phyloP scores from a whole-genome alignment of 495 filamentous ascomycete genomes.

The Talaromyces liani region DNA sequence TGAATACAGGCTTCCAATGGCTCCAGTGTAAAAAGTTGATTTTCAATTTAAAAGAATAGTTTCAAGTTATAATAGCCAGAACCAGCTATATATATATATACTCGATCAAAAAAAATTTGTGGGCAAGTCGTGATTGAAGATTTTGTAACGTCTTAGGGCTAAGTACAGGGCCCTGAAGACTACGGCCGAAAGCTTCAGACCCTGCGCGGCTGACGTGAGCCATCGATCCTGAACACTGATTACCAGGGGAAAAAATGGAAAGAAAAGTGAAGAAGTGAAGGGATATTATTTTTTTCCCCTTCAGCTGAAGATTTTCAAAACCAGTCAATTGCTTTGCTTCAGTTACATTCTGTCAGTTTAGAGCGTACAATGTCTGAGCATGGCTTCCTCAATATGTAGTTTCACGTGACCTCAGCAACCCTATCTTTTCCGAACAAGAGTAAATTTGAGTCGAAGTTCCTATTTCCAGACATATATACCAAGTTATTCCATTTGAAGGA shows the following conservation, averaged over 20 bases:
- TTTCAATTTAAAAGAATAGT: neutral
- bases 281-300: too few relatives aligned
- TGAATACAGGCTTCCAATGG: too few relatives aligned
- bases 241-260: neutral
- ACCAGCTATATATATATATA: neutral
- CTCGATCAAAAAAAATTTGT: neutral
- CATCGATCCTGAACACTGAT: neutral
- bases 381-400: neutral
- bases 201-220: neutral
- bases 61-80: neutral
- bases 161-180: neutral
- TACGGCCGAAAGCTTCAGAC: neutral
- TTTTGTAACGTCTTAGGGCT: neutral
- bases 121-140: neutral
- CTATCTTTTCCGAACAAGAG: neutral
- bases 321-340: neutral
- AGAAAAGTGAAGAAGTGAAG: too few relatives aligned
- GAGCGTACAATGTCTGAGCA: neutral
- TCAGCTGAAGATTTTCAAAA: too few relatives aligned
- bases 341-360: neutral
- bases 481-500: too few relatives aligned
- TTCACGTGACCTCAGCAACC: neutral
- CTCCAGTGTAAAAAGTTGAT: neutral
- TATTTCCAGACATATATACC: too few relatives aligned
- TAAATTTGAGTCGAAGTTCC: too few relatives aligned